Base-by-base conservation (phyloP, 2,329 filamentous ascomycete species). In the Pseudogymnoascus sp. region DNA sequence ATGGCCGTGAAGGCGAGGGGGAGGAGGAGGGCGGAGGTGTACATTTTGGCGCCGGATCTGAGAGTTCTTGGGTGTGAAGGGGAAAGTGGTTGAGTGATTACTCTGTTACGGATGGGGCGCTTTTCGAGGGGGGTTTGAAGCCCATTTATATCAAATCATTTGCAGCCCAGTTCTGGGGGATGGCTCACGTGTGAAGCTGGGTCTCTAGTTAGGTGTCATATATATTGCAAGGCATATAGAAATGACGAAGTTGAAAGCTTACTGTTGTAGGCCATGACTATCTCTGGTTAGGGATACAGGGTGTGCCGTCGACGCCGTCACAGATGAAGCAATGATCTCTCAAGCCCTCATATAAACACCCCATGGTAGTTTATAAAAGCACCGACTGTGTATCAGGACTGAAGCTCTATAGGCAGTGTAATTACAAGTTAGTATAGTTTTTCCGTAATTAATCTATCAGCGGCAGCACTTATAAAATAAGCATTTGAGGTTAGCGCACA, bases 1-100 rank as follows among this genome's bases (percentile, higher is more conserved):
- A 67, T 71, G 14, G 64, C 65, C 16, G 67, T 64, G 54, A 69
- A 54, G 43, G 25, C 43, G 9, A 54, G 43, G 25, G 43, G 43
- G 28, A 54, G 43, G 25, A 50, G 43, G 25, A 54, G 43, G 25
- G 43, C 43, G 25, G 43, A 16, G 25, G 43, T 33, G 25, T 33
- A 18, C 43, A 54, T 54, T 18, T 18, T 54, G 43, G 4, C 14
- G 7, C 3, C 3, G 22, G 8, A n/a, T 33, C 30, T 8, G 8
- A 33, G 6, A 4, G 6, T 50, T 8, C 4, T 28, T 18, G 4
- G 43, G 4, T n/a, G n/a, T 18, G 7, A 18, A 12, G n/a, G 25
- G 25, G 5, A 25, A 25, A 25, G 22, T 25, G 22, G 5, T 5
- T 43, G 20, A 54, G 43, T 18, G 9, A 25, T 18, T 30, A 16